Conservation (phyloP, 148 eudicot genomes). For the Dysphania ambrosioides region DNA sequence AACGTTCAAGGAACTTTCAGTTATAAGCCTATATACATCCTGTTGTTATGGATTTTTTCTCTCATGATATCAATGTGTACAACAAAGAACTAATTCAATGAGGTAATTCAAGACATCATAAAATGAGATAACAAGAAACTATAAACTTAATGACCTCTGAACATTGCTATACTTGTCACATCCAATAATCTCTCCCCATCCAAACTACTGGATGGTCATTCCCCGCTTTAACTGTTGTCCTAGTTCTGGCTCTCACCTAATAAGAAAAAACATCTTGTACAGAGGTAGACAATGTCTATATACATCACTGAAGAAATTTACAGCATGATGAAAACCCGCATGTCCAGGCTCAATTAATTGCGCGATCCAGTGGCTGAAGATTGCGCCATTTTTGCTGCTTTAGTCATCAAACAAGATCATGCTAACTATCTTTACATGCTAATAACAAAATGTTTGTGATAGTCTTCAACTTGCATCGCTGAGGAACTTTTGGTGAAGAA, state of each 20-base stretch:
- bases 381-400: background rate
- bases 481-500: slow-evolving; percentile 10
- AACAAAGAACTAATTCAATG: background rate
- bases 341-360: background rate
- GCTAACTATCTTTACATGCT: background rate
- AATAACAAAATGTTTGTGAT: slow-evolving; percentile 8
- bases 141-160: slow-evolving; percentile 11
- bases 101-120: background rate
- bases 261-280: slow-evolving; percentile 16
- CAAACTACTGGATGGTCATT: slow-evolving; percentile 5
- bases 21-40: background rate
- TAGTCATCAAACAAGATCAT: slow-evolving; percentile 12
- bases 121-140: slow-evolving; percentile 1
- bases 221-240: slow-evolving; percentile 18
- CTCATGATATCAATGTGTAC: background rate
- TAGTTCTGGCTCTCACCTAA: slow-evolving; percentile 25
- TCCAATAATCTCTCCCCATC: slow-evolving; percentile 8
- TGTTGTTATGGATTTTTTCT: background rate
- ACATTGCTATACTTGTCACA: slow-evolving; percentile 22
- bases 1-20: background rate
- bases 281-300: slow-evolving; percentile 23
- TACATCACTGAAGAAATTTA: slow-evolving; percentile 26
- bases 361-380: slow-evolving; percentile 1
- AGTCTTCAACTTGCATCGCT: slow-evolving; percentile 3
- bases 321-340: slow-evolving; percentile 21